These are phyloP conservation scores for Komagataella pseudopastoris DNA, from an alignment of 805 yeast genomes.

Conservation along the genomic window DNA sequence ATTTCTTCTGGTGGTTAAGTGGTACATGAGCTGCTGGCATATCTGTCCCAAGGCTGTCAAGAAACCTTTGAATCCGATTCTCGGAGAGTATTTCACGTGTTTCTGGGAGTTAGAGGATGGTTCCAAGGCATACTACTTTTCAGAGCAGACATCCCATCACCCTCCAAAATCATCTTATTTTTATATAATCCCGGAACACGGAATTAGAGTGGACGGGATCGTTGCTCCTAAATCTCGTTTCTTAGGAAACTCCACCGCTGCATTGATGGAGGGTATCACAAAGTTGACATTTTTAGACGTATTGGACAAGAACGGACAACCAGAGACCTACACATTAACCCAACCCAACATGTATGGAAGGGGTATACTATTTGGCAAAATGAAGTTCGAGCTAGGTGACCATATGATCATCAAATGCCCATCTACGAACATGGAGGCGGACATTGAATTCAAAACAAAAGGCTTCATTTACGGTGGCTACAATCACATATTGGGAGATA, in stretches of 20 bases:
- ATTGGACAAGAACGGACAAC: constrained; percentile 23
- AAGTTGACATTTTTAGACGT: constrained; percentile 55
- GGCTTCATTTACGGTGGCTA: constrained; percentile 90
- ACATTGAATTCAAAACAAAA: constrained; percentile 87
- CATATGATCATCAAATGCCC: constrained; percentile 67
- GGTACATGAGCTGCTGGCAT: constrained; percentile 96
- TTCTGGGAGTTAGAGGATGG: constrained; percentile 79
- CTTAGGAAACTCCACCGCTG: constrained; percentile 92
- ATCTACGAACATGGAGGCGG: constrained; percentile 45
- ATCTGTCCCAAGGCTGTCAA: constrained; percentile 98
- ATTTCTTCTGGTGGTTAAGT: constrained; percentile 61
- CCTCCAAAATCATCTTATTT: constrained; percentile 97
- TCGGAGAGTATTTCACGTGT: constrained; percentile 84
- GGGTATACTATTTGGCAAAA: constrained; percentile 82
- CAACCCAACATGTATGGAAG: constrained; percentile 95
- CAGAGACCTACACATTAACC: constrained; percentile 70
- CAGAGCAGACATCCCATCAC: constrained; percentile 96
- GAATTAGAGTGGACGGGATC: constrained; percentile 80
- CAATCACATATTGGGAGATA: constrained; percentile 71
- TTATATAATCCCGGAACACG: constrained; percentile 68
- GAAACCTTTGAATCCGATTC: constrained; percentile 88
- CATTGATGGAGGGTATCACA: constrained; percentile 89
- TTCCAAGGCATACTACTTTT: constrained; percentile 61
- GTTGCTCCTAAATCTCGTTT: constrained; percentile 80
- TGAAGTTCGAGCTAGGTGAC: constrained; percentile 88